Evolutionary conservation across 805 yeast species (phyloP).

Genomic region (Teunomyces kruisii): DNA sequence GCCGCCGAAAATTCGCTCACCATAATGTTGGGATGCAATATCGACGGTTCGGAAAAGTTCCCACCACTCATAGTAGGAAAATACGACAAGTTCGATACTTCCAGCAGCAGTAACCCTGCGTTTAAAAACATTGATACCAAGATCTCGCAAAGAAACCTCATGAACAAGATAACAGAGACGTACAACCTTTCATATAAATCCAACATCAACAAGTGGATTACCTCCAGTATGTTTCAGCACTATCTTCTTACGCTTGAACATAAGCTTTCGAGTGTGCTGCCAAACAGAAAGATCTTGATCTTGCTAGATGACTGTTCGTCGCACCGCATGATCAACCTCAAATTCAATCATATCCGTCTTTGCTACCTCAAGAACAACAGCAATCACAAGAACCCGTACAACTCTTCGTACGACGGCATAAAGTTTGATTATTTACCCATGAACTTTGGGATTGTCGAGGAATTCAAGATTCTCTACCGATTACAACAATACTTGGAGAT

Average conservation of each 20-base stretch:
- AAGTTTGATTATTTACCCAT: conserved; percentile 58
- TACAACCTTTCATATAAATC: conserved; percentile 57
- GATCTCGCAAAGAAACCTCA: conserved; percentile 14
- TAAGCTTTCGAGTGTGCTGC: conserved; percentile 45
- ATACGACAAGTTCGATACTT: conserved; percentile 45
- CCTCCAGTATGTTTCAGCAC: conserved; percentile 61
- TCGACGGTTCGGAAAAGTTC: conserved; percentile 62
- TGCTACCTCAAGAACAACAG: conserved; percentile 39
- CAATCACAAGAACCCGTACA: conserved; percentile 37
- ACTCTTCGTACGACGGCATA: conserved; percentile 40
- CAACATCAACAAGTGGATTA: conserved; percentile 62
- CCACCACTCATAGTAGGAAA: conserved; percentile 63
- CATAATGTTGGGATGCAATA: conserved; percentile 60
- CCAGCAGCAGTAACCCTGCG: conserved; percentile 23
- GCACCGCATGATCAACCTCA: conserved; percentile 51
- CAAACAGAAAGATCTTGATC: conserved; percentile 50
- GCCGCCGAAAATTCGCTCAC: conserved; percentile 47
- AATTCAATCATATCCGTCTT: conserved; percentile 34
- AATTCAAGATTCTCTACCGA: conserved; percentile 58
- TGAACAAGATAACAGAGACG: conserved; percentile 45
- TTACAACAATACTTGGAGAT: conserved; percentile 54
- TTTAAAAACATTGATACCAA: conserved; percentile 13
- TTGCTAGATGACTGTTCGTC: conserved; percentile 62
- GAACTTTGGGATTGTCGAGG: conserved; percentile 63
- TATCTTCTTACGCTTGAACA: conserved; percentile 62